These are phyloP conservation scores for Holtermannia corniformis DNA, from an alignment of 768 basidiomycete species.

Conservation along the genomic window DNA sequence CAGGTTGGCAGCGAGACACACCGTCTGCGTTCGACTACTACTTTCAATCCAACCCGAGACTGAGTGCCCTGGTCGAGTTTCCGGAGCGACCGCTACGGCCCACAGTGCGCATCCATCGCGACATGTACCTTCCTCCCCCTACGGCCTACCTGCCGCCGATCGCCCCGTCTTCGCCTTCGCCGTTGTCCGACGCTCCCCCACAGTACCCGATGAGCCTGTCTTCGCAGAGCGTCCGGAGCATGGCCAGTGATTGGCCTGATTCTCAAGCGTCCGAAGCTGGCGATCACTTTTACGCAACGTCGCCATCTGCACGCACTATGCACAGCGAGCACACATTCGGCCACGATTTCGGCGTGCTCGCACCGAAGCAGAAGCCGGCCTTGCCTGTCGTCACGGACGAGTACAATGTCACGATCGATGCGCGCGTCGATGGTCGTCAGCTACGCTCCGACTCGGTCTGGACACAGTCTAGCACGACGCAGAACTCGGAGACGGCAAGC, in stretches of 20 bases:
- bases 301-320: background rate
- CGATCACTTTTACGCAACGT: too few relatives aligned
- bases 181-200: too few relatives aligned
- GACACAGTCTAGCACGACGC: background rate
- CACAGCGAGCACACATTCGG: background rate
- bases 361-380: background rate
- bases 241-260: too few relatives aligned
- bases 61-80: too few relatives aligned
- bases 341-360: background rate
- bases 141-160: too few relatives aligned
- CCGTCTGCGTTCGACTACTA: background rate
- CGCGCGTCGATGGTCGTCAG: background rate
- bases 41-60: background rate
- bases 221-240: too few relatives aligned
- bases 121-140: too few relatives aligned
- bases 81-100: too few relatives aligned
- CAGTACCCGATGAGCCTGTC: too few relatives aligned
- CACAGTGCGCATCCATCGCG: too few relatives aligned
- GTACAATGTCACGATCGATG: background rate
- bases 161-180: too few relatives aligned
- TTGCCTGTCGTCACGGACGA: background rate
- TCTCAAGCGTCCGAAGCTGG: too few relatives aligned
- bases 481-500: background rate
- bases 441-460: background rate
- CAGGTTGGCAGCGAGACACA: background rate